Evolutionary conservation across 177 flowering plant genomes (phyloP), one percentile per base, ranked within the genome.

Genomic region (Vitis hybrid): DNA sequence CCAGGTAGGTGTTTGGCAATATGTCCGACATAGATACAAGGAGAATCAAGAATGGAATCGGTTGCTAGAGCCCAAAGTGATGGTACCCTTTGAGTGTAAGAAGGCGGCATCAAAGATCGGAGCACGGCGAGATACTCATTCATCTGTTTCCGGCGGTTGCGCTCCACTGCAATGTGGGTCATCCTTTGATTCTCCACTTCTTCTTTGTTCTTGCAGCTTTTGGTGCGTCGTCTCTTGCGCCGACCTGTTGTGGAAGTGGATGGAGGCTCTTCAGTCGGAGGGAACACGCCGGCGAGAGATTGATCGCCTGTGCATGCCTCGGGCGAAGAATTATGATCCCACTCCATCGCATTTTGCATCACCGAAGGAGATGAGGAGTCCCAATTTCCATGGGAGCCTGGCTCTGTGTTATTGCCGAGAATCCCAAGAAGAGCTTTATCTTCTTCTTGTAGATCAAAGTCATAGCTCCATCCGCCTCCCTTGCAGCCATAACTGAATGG

Each of bases 111-210:
- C 68, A 93, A 71, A 15, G 97, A 86, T 1, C 97, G 77, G 63
- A 93, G 87, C 11, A 85, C 86, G 15, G 98, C 80, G 26, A 93
- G 93, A 66, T 91, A 89, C 71, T 91, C 98, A 32, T 91, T 93
- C 98, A 93, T 93, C 77, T 88, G 97, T 57, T 87, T 87, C 32
- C 98, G 88, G 32, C 98, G 89, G 58, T 93, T 93, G 18, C 98
- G 84, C 76, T 93, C 98, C 12, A 93, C 94, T 1, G 89, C 89
- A 80, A 93, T 93, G 88, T 93, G 98, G 67, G 97, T 91, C 91
- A 93, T 93, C 72, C 98, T 82, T 78, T 93, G 98, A 67, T 83
- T 90, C 85, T 93, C 94, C 19, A 90, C 81, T 56, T 91, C 94
- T 68, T 93, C 97, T 65, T 87, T 84, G 85, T 93, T 91, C 83